Evolutionary conservation across 2,329 filamentous ascomycete genomes (phyloP).

Genomic region (Ascochyta clinopodiicola): DNA sequence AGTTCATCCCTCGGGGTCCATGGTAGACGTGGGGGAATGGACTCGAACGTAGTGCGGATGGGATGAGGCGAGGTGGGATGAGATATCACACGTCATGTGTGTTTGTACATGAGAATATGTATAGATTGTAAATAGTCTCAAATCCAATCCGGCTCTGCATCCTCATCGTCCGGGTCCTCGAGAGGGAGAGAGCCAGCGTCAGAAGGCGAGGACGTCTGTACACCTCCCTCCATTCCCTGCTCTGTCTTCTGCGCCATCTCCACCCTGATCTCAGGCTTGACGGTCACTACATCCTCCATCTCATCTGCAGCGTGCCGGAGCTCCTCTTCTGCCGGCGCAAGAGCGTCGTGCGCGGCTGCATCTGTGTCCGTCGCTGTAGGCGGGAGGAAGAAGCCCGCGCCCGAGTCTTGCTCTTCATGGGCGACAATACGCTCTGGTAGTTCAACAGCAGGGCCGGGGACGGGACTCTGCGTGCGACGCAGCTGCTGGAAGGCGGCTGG

Average conservation of each 20-base stretch:
- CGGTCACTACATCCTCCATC: background rate
- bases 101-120: too few species aligned
- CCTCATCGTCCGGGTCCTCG: constrained; percentile 70
- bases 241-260: background rate
- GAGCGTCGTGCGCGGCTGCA: background rate
- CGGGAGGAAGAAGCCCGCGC: background rate
- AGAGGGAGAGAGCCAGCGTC: constrained; percentile 61
- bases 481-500: constrained; percentile 7
- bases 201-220: constrained; percentile 29
- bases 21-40: too few species aligned
- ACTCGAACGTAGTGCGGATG: too few species aligned
- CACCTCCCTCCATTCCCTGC: background rate
- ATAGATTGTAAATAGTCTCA: too few species aligned
- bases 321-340: background rate
- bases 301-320: background rate
- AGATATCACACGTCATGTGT: too few species aligned
- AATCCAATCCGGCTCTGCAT: constrained; percentile 70
- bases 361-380: background rate
- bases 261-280: background rate
- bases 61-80: too few species aligned
- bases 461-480: background rate
- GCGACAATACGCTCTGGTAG: background rate
- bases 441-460: background rate
- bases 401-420: background rate
- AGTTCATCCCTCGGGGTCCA: too few species aligned